Conservation (phyloP, 768 basidiomycete genomes). For the Mycena epipterygia region DNA sequence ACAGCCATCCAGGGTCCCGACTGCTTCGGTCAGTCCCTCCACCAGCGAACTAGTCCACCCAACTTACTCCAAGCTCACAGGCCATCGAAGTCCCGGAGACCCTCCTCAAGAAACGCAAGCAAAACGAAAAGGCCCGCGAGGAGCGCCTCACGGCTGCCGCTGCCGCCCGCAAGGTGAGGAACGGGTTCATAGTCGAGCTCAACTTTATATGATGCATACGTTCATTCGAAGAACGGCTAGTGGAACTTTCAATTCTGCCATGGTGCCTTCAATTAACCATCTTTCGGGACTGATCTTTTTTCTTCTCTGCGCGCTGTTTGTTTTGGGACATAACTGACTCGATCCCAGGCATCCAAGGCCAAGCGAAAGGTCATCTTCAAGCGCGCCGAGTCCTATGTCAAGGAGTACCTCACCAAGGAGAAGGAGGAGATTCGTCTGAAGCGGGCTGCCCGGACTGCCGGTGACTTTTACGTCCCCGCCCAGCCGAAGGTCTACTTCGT, state of each 20-base stretch:
- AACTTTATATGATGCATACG: constrained; percentile 83
- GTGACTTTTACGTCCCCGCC: constrained; percentile 98
- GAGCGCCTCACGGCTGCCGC: constrained; percentile 88
- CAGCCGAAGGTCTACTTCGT: constrained; percentile 99
- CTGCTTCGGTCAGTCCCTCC: constrained; percentile 65
- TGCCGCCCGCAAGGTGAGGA: constrained; percentile 90
- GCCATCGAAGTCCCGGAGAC: constrained; percentile 99
- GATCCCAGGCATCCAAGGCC: constrained; percentile 80
- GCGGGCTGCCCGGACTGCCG: constrained; percentile 90
- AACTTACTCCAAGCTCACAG: constrained; percentile 52
- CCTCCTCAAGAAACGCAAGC: constrained; percentile 99
- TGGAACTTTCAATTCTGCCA: constrained; percentile 63
- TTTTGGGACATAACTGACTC: constrained; percentile 22
- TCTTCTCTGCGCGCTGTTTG: constrained; percentile 28
- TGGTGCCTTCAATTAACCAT: constrained; percentile 92
- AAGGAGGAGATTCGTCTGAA: constrained; percentile 96
- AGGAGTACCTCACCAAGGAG: constrained; percentile 95
- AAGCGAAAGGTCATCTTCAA: constrained; percentile 99
- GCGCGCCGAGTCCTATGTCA: constrained; percentile 97
- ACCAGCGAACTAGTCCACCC: neutral
- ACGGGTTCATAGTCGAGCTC: constrained; percentile 20
- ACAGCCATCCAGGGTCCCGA: constrained; percentile 59
- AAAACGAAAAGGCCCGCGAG: constrained; percentile 96
- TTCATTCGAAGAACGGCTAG: constrained; percentile 86
- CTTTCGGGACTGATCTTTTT: constrained; percentile 86